Percentiles rank a stretch among this genome's conserved stretches.
These are phyloP conservation scores for Aspergillus steynii DNA, from an alignment of 495 filamentous ascomycete genomes.

Conservation along the genomic window DNA sequence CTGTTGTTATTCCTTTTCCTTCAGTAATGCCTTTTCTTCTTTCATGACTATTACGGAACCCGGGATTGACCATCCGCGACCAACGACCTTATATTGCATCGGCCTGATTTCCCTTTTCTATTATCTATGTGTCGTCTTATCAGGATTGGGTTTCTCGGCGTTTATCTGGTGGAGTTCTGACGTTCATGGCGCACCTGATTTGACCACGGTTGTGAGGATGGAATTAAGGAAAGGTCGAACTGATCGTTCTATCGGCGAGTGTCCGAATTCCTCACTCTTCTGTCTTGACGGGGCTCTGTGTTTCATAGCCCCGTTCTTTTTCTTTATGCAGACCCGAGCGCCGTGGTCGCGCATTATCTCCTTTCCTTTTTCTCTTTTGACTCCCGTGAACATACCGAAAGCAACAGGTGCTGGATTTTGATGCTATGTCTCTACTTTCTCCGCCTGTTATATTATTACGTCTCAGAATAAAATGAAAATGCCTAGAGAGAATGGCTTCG, in stretches of 20 bases:
- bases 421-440: not conserved
- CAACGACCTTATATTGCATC: slow-evolving; percentile 32
- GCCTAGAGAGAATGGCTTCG: not conserved
- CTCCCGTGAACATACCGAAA: not conserved
- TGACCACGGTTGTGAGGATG: slow-evolving; percentile 5
- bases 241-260: slow-evolving; percentile 5
- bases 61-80: slow-evolving; percentile 11
- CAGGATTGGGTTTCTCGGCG: slow-evolving; percentile 35
- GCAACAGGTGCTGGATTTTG: not conserved
- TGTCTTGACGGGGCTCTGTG: not conserved
- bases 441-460: not conserved
- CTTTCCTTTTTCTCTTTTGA: not conserved
- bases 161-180: slow-evolving; percentile 24
- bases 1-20: slow-evolving; percentile 9
- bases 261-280: slow-evolving; percentile 1
- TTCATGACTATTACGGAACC: not conserved
- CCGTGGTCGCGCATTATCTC: not conserved
- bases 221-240: slow-evolving; percentile 13
- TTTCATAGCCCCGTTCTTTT: slow-evolving; percentile 2
- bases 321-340: not conserved
- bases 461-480: not conserved
- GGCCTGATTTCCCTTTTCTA: slow-evolving; percentile 18
- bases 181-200: slow-evolving; percentile 14
- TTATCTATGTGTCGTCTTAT: slow-evolving; percentile 19
- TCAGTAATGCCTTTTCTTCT: slow-evolving; percentile 1